Conservation (phyloP, 2,329 filamentous ascomycete species). For the Moelleriella libera region DNA sequence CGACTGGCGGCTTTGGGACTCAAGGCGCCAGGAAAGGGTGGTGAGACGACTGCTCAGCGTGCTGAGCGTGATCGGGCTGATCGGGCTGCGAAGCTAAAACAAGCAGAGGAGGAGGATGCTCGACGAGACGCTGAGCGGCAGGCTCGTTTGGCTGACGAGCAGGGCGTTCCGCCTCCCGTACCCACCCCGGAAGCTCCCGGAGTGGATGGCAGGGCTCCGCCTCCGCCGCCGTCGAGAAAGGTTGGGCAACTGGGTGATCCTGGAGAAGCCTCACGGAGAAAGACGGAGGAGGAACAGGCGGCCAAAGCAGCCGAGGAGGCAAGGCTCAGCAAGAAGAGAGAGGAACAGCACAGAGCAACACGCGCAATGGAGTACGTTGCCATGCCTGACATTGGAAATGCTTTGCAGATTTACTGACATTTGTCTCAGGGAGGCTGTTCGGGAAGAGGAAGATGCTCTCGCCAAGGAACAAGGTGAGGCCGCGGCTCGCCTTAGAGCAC, state of each 20-base stretch:
- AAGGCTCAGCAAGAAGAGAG: conserved; percentile 55
- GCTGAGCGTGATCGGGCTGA: conserved; percentile 81
- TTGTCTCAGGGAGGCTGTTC: conserved; percentile 51
- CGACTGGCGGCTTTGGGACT: conserved; percentile 86
- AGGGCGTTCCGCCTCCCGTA: conserved; percentile 45
- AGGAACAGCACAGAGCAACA: conserved; percentile 59
- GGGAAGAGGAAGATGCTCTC: conserved; percentile 66
- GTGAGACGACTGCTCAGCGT: conserved; percentile 71
- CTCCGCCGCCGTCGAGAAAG: conserved; percentile 71
- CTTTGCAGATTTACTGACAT: conserved; percentile 11
- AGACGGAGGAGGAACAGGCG: conserved; percentile 41
- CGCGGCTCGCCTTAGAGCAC: conserved; percentile 67
- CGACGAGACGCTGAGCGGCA: conserved; percentile 80
- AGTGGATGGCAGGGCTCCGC: conserved; percentile 46
- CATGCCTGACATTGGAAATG: background rate
- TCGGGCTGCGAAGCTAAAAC: conserved; percentile 69
- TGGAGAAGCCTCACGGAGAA: conserved; percentile 39
- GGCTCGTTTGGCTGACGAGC: conserved; percentile 67
- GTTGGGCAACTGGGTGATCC: conserved; percentile 42
- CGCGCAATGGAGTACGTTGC: conserved; percentile 68
- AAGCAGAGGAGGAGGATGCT: conserved; percentile 89
- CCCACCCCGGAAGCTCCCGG: conserved; percentile 35
- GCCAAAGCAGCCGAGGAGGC: conserved; percentile 51
- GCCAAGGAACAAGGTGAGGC: conserved; percentile 68
- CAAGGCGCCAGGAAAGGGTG: conserved; percentile 64